phyloP scores from a whole-genome alignment of 176 grass and related monocot species.

The Poa annua region DNA sequence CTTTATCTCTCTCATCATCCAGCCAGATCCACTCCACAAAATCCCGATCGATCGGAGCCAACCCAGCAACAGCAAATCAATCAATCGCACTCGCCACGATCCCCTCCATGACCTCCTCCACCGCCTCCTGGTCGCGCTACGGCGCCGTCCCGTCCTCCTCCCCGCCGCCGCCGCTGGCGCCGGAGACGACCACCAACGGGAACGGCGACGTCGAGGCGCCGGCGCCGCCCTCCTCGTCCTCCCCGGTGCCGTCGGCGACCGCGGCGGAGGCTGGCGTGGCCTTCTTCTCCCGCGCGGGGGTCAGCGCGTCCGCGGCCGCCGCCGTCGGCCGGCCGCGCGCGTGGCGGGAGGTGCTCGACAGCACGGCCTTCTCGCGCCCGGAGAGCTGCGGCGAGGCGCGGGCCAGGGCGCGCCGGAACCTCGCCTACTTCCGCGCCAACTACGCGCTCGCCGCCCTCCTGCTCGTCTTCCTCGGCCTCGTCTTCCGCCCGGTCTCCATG shows the following conservation, averaged over 20 bases:
- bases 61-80: constrained; percentile 5
- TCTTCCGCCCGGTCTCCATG: constrained; percentile 77
- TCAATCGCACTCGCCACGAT: constrained; percentile 37
- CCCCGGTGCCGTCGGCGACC: background rate
- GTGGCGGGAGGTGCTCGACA: constrained; percentile 76
- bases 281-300: constrained; percentile 72
- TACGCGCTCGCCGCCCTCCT: constrained; percentile 65
- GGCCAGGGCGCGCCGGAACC: constrained; percentile 69
- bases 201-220: background rate
- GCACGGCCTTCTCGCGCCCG: constrained; percentile 68
- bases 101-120: constrained; percentile 50
- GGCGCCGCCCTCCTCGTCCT: constrained; percentile 17
- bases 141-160: constrained; percentile 52
- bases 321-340: constrained; percentile 62
- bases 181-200: background rate
- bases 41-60: constrained; percentile 37
- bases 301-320: constrained; percentile 43
- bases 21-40: constrained; percentile 39
- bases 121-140: constrained; percentile 64
- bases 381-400: constrained; percentile 68
- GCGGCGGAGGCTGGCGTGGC: constrained; percentile 51
- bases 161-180: constrained; percentile 14
- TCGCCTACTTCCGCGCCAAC: constrained; percentile 90
- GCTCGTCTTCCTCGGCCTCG: constrained; percentile 66
- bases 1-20: constrained; percentile 5